Evolutionary conservation across 345 rosid genomes (phyloP).

Genomic region (Eutrema heterophyllum): DNA sequence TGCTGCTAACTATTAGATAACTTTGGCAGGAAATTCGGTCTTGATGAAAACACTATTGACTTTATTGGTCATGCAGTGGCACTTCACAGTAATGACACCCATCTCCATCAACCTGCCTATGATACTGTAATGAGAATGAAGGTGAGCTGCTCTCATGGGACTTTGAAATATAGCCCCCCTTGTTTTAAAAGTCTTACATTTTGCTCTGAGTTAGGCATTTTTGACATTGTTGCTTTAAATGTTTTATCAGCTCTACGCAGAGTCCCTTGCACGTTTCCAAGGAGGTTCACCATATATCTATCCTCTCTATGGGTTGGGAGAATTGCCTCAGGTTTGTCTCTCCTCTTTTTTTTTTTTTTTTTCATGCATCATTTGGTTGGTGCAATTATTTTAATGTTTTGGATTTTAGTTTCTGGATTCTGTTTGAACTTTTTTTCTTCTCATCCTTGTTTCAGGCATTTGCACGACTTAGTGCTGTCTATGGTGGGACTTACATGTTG

Average conservation of each 20-base stretch:
- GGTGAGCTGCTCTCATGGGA: constrained; percentile 36
- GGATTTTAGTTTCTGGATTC: constrained; percentile 33
- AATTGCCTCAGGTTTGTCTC: constrained; percentile 79
- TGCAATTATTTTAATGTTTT: neutral
- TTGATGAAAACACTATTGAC: constrained; percentile 80
- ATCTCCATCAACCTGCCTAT: constrained; percentile 81
- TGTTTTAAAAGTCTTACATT: neutral
- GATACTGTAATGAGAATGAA: constrained; percentile 96
- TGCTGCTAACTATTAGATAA: constrained; percentile 7
- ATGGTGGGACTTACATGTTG: constrained; percentile 98
- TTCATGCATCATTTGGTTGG: neutral
- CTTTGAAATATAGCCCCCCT: neutral
- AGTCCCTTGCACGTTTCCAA: constrained; percentile 95
- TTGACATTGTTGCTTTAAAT: constrained; percentile 17
- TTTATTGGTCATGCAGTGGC: constrained; percentile 98
- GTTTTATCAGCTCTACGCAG: constrained; percentile 67
- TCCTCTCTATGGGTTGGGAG: constrained; percentile 95
- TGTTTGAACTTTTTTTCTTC: constrained; percentile 2
- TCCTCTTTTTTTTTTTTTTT: neutral
- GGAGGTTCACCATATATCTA: constrained; percentile 97
- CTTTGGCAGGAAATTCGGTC: constrained; percentile 77
- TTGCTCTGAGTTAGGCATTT: neutral
- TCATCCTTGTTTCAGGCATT: constrained; percentile 53
- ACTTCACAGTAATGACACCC: constrained; percentile 79
- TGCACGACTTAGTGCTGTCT: constrained; percentile 97